Percentiles rank a stretch among this genome's conserved stretches.
Conservation (phyloP, 495 filamentous ascomycete species). For the Hyaloscypha finlandica region DNA sequence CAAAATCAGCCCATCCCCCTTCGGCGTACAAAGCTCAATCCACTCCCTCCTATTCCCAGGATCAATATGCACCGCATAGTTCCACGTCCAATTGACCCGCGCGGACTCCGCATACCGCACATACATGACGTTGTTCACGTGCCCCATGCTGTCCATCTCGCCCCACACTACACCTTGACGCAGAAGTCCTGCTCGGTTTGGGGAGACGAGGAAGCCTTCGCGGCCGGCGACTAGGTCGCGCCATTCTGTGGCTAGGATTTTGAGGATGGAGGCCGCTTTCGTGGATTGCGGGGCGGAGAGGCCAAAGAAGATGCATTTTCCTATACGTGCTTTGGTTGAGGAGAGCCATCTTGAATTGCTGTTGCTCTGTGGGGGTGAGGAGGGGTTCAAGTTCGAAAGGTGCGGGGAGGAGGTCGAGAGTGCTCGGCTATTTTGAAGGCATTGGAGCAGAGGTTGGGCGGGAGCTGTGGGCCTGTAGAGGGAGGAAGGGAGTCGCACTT, state of each 20-base stretch:
- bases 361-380: conserved; percentile 37
- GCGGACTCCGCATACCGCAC: conserved; percentile 84
- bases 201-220: conserved; percentile 78
- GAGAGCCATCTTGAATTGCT: conserved; percentile 64
- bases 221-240: conserved; percentile 71
- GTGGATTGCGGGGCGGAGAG: conserved; percentile 59
- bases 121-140: conserved; percentile 90
- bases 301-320: conserved; percentile 83
- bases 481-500: conserved; percentile 15
- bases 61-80: conserved; percentile 72
- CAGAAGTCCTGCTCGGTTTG: conserved; percentile 64
- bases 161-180: conserved; percentile 83
- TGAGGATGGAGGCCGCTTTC: conserved; percentile 62
- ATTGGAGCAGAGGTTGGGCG: conserved; percentile 1
- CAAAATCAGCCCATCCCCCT: conserved; percentile 74
- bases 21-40: conserved; percentile 68
- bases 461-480: background rate
- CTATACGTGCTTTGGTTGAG: conserved; percentile 71
- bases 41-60: conserved; percentile 65
- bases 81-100: conserved; percentile 78
- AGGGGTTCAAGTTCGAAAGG: conserved; percentile 14
- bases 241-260: conserved; percentile 72
- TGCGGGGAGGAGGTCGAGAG: conserved; percentile 1
- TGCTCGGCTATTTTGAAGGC: background rate
- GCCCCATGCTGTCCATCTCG: conserved; percentile 76